phyloP scores from a whole-genome alignment of 768 basidiomycete species.

The Pisolithus sp. region DNA sequence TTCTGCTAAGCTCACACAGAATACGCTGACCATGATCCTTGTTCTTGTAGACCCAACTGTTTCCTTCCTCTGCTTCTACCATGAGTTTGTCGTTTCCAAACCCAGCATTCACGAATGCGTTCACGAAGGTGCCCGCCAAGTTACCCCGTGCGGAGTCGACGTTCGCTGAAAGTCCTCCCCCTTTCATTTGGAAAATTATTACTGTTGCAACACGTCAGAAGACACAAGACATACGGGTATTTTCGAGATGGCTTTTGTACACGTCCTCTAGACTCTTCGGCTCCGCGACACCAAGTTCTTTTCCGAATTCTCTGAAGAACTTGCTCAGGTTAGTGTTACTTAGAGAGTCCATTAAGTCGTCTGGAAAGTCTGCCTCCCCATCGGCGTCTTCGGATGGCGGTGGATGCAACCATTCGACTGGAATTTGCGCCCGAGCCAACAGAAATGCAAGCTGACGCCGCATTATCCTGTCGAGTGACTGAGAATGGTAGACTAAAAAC shows the following conservation, averaged over 20 bases:
- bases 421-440: constrained; percentile 87
- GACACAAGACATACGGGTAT: constrained; percentile 49
- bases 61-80: constrained; percentile 93
- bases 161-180: constrained; percentile 60
- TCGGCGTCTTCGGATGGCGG: constrained; percentile 43
- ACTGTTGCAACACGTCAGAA: not conserved
- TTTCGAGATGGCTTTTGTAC: constrained; percentile 94
- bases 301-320: constrained; percentile 87
- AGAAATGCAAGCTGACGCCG: constrained; percentile 91
- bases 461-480: constrained; percentile 55
- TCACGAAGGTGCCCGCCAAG: constrained; percentile 94
- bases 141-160: constrained; percentile 94
- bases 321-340: constrained; percentile 79
- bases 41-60: constrained; percentile 99
- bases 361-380: constrained; percentile 61
- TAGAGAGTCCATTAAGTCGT: constrained; percentile 80
- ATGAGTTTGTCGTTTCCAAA: constrained; percentile 99
- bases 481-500: not conserved
- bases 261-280: constrained; percentile 93
- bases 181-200: constrained; percentile 26
- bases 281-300: constrained; percentile 85
- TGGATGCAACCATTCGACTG: constrained; percentile 80
- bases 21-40: constrained; percentile 82
- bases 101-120: constrained; percentile 97
- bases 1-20: not conserved